Conservation (phyloP, 2,329 filamentous ascomycete species). For the Botrytis fragariae region DNA sequence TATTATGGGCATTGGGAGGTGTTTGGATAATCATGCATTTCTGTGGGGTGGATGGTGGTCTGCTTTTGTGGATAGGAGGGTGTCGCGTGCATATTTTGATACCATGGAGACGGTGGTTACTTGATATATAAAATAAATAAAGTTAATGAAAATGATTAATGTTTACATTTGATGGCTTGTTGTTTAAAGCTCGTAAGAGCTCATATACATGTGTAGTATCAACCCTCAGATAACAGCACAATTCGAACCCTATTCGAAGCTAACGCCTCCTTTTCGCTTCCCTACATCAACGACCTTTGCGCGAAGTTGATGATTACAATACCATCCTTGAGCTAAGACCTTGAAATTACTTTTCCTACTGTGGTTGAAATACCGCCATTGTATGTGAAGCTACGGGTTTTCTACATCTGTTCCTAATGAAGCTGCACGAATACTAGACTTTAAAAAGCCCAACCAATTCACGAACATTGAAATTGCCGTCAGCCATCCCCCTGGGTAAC, state of each 20-base stretch:
- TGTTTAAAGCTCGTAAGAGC: neutral
- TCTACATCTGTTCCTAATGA: neutral
- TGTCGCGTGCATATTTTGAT: constrained; percentile 1
- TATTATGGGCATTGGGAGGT: neutral
- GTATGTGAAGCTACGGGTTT: neutral
- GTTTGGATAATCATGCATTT: neutral
- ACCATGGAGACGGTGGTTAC: neutral
- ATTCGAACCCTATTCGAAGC: neutral
- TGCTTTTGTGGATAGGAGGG: neutral
- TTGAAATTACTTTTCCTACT: neutral
- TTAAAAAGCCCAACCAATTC: neutral
- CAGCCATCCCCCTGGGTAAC: neutral
- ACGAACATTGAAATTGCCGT: neutral
- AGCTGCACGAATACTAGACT: neutral
- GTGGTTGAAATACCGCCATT: neutral
- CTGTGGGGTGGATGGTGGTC: neutral
- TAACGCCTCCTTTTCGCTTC: neutral
- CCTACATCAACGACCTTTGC: neutral
- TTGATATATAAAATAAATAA: neutral
- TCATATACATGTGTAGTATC: neutral
- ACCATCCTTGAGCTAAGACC: neutral
- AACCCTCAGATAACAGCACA: neutral
- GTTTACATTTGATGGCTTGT: neutral
- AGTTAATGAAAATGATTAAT: constrained; percentile 10
- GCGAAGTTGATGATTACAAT: neutral